Conservation (phyloP, 2,329 filamentous ascomycete genomes). For the Aspergillus sp. region DNA sequence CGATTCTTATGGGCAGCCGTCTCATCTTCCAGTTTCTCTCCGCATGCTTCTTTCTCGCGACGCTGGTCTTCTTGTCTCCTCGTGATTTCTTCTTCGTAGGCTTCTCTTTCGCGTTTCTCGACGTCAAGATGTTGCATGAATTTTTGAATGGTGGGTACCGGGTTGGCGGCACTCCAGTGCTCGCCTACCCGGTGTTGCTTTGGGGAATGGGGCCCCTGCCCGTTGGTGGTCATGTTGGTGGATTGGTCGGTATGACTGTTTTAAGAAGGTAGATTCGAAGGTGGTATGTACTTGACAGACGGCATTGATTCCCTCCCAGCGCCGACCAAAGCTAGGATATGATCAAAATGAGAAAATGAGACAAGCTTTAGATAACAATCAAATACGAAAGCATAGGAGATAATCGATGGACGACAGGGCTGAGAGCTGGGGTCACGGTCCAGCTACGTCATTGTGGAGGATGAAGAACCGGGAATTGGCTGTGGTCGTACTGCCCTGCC, state of each 20-base stretch:
- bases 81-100: conserved; percentile 41
- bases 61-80: conserved; percentile 56
- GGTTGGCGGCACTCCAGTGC: conserved; percentile 76
- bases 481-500: no score
- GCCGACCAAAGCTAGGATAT: no score
- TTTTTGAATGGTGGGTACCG: conserved; percentile 78
- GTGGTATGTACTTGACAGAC: no score
- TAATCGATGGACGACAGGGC: no score
- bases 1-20: conserved; percentile 44
- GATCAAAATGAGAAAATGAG: no score
- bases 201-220: conserved; percentile 13
- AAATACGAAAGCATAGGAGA: no score
- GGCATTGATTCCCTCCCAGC: no score
- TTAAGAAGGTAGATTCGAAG: no score
- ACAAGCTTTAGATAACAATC: no score
- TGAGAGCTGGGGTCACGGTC: neutral
- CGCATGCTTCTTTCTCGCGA: conserved; percentile 30
- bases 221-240: neutral
- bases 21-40: conserved; percentile 39
- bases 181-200: conserved; percentile 47
- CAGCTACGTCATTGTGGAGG: conserved; percentile 32
- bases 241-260: no score
- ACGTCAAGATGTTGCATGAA: conserved; percentile 72
- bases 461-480: neutral
- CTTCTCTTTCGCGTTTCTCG: conserved; percentile 62